A percentile compares a stretch with the other conserved stretches of the same genome.
phyloP scores from a whole-genome alignment of 108 stramenopile species.

The Pelagomonas calceolata region DNA sequence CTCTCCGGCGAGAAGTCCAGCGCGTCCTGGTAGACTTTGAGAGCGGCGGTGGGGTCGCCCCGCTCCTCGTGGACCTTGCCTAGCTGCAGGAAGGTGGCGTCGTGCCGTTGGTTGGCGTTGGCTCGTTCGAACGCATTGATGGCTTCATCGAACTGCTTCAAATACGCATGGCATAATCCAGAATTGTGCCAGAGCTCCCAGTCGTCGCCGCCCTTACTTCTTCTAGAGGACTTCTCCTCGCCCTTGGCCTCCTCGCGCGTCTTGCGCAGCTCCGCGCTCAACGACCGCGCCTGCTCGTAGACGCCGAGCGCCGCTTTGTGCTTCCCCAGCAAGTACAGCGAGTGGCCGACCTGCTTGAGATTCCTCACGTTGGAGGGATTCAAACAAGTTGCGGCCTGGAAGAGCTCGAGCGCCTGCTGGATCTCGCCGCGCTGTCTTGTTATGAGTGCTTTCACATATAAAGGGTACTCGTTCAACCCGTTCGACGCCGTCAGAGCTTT shows the following conservation, averaged over 20 bases:
- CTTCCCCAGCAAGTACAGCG: slow-evolving; percentile 39
- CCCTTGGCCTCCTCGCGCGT: not conserved
- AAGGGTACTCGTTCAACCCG: slow-evolving; percentile 24
- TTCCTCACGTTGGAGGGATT: slow-evolving; percentile 38
- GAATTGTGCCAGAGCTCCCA: slow-evolving; percentile 53
- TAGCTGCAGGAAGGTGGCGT: slow-evolving; percentile 43
- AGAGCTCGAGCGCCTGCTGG: slow-evolving; percentile 36
- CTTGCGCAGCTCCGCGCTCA: slow-evolving; percentile 4
- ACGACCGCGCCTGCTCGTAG: slow-evolving; percentile 35
- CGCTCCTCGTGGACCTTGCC: slow-evolving; percentile 29
- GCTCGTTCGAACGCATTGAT: slow-evolving; percentile 38
- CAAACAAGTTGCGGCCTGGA: slow-evolving; percentile 49
- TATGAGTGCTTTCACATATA: slow-evolving; percentile 44
- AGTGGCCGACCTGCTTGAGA: slow-evolving; percentile 52
- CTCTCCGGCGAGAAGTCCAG: slow-evolving; percentile 49
- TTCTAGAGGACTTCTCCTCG: not conserved
- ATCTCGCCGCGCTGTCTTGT: slow-evolving; percentile 38
- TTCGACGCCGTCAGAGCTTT: not conserved
- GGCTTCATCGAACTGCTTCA: slow-evolving; percentile 39
- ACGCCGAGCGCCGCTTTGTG: slow-evolving; percentile 44
- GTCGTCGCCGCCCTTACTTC: slow-evolving; percentile 31
- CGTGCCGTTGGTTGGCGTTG: slow-evolving; percentile 42
- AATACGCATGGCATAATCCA: slow-evolving; percentile 37
- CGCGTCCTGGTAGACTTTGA: slow-evolving; percentile 31
- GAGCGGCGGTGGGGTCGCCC: slow-evolving; percentile 11